phyloP scores from a whole-genome alignment of 163 green algal genomes.

The Scenedesmus sp. region DNA sequence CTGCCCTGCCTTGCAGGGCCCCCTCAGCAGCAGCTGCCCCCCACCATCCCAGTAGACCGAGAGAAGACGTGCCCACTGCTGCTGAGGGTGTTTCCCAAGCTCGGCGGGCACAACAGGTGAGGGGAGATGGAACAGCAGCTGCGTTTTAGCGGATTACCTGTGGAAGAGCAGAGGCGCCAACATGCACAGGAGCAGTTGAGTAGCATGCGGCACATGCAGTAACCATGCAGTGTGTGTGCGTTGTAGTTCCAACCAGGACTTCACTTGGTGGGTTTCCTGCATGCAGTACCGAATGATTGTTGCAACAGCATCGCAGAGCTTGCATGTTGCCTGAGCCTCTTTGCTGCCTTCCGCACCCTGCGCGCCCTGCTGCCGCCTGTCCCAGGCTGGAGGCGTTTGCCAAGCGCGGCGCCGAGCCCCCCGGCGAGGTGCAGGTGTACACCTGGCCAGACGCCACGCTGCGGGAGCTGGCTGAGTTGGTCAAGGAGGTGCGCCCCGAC shows the following conservation, averaged over 20 bases:
- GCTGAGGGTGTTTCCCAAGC: slow-evolving; percentile 73
- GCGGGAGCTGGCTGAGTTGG: slow-evolving; percentile 77
- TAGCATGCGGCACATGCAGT: neutral
- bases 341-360: too few relatives aligned
- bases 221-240: neutral
- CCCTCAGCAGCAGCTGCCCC: slow-evolving; percentile 20
- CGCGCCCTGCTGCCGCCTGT: neutral
- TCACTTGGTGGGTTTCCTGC: neutral
- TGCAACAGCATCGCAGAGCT: neutral
- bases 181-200: neutral
- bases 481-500: slow-evolving; percentile 60
- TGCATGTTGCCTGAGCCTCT: neutral
- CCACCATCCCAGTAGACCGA: slow-evolving; percentile 61
- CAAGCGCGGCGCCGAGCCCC: slow-evolving; percentile 61
- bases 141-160: neutral
- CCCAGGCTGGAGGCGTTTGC: slow-evolving; percentile 70
- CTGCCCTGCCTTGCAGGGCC: slow-evolving; percentile 2
- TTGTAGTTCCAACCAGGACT: neutral
- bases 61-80: slow-evolving; percentile 80
- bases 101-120: slow-evolving; percentile 68
- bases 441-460: slow-evolving; percentile 82
- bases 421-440: slow-evolving; percentile 71
- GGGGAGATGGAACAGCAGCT: neutral
- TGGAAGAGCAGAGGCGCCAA: too few relatives aligned
- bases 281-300: neutral